Evolutionary conservation across 805 yeast genomes (phyloP), one percentile per base, ranked within the genome.

Genomic region (Starmera dryadoides): DNA sequence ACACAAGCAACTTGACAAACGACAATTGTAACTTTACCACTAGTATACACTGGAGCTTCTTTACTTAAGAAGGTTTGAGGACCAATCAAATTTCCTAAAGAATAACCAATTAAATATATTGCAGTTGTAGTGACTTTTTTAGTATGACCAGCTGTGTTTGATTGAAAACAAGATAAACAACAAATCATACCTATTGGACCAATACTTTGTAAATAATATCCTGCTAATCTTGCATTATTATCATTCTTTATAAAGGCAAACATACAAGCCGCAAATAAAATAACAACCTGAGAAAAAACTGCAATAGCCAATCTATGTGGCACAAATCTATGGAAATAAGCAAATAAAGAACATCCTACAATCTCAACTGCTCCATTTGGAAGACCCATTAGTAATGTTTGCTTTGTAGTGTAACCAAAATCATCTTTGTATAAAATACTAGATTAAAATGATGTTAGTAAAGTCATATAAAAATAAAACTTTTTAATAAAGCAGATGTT

Each of bases 101-200:
- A 75, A 53, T 79, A 82, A 10, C 77, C 81, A 43, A 81, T 68
- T 54, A 81, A 66, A 31, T 69, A 69, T 20, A 77, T 58, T 6
- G 80, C 79, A 39, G 74, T 73, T 21, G 74, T 66, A 4, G 77
- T 67, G 46, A 77, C 66, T 47, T 81, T 77, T 56, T 84, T 83
- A 17, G 88, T 80, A 45, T 76, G 73, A 9, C 91, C 91, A 1
- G 87, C 79, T 25, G 79, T 69, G 53, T 82, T 69, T 8, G 72
- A 60, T 26, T 63, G 54, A 33, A 64, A 53, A 34, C 53, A 49
- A 4, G 66, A 55, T 10, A 56, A 38, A 11, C 53, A 53, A 40
- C 64, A 58, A 37, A 56, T 59, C 41, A 55, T 56, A 19, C 60
- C 42, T 2, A 63, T 53, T 6, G 65, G 68, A 16, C 55, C 22